Evolutionary conservation across 164 flowering plant genomes (phyloP).

Genomic region (Stephania cephalantha): DNA sequence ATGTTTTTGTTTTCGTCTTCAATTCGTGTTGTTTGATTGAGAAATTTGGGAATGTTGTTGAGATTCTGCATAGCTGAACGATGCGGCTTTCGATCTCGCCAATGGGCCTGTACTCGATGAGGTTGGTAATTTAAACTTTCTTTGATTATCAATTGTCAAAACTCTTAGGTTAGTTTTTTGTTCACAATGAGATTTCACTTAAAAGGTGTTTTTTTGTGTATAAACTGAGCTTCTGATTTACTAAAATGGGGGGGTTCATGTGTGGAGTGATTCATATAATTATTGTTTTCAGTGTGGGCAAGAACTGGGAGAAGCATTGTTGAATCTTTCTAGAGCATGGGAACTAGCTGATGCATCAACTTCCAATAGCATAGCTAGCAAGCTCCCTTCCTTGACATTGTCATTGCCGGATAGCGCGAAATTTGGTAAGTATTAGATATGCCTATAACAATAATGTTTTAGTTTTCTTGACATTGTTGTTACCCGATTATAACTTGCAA

Average conservation of each 20-base stretch:
- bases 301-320: conserved; percentile 69
- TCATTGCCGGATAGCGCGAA: conserved; percentile 48
- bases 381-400: conserved; percentile 47
- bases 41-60: conserved; percentile 12
- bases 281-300: conserved; percentile 69
- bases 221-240: background rate
- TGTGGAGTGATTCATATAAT: background rate
- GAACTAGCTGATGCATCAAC: conserved; percentile 77
- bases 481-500: too few relatives aligned
- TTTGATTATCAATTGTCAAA: too few relatives aligned
- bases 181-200: background rate
- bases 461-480: too few relatives aligned
- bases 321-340: conserved; percentile 87
- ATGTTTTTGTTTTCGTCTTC: background rate
- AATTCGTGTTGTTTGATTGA: conserved; percentile 9
- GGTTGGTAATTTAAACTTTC: conserved; percentile 35
- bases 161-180: background rate
- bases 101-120: conserved; percentile 74
- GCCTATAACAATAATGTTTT: background rate
- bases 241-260: background rate
- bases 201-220: background rate
- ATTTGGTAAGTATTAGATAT: conserved; percentile 51
- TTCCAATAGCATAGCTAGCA: conserved; percentile 48
- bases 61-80: conserved; percentile 60
- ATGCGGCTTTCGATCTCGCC: conserved; percentile 95